phyloP scores from a whole-genome alignment of 305 asterid genomes.

The Nicotiana rustica region DNA sequence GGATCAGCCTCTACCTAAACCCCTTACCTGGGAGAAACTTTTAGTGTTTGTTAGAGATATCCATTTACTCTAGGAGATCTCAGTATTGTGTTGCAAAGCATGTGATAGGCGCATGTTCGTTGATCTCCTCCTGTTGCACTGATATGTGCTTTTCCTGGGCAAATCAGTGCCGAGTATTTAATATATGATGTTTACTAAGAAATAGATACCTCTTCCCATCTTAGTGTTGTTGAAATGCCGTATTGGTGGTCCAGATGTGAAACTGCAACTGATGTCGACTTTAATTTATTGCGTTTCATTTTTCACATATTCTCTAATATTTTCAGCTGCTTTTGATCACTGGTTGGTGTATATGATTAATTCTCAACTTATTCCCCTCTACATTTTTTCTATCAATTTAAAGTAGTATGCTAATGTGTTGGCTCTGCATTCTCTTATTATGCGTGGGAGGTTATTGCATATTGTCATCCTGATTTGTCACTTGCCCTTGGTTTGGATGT shows the following conservation, averaged over 20 bases:
- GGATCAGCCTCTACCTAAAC: too few relatives aligned
- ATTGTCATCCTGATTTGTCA: neutral
- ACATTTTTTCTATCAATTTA: neutral
- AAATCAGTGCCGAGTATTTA: slow-evolving; percentile 22
- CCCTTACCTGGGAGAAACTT: neutral
- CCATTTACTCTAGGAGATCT: slow-evolving; percentile 2
- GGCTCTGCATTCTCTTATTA: slow-evolving; percentile 10
- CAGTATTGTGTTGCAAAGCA: neutral
- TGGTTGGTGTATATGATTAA: slow-evolving; percentile 24
- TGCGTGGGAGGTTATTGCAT: slow-evolving; percentile 1
- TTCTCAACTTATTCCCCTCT: slow-evolving; percentile 1
- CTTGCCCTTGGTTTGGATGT: neutral
- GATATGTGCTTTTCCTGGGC: slow-evolving; percentile 1
- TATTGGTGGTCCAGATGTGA: slow-evolving; percentile 24
- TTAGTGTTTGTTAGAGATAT: slow-evolving; percentile 14
- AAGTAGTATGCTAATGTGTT: neutral
- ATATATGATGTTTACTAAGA: slow-evolving; percentile 3
- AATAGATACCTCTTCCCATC: slow-evolving; percentile 5
- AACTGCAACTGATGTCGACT: neutral
- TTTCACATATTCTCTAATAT: slow-evolving; percentile 1
- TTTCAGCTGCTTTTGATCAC: neutral
- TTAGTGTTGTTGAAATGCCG: slow-evolving; percentile 6
- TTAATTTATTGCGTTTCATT: neutral
- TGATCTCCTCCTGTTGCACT: neutral
- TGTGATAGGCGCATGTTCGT: neutral